Evolutionary conservation across 495 filamentous ascomycete species (phyloP).

Genomic region (Sabuloglossum arenarium): DNA sequence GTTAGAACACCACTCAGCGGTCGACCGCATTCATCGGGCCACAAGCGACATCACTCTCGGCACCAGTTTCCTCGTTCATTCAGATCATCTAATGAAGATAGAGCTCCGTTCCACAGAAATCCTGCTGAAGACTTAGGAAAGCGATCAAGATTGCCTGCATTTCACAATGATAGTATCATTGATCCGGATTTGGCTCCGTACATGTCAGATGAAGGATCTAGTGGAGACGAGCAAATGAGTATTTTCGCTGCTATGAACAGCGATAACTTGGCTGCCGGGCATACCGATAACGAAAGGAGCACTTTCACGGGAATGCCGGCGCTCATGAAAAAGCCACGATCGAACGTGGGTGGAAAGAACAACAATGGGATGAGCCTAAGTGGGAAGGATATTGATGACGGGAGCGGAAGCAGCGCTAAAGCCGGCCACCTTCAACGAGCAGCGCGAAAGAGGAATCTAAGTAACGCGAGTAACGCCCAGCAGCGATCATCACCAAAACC

Average conservation of each 20-base stretch:
- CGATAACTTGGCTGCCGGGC: conserved; percentile 14
- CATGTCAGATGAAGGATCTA: conserved; percentile 85
- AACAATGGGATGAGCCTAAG: conserved; percentile 36
- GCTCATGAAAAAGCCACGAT: conserved; percentile 41
- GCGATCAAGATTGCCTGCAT: conserved; percentile 58
- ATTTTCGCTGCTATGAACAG: conserved; percentile 55
- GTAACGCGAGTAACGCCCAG: conserved; percentile 49
- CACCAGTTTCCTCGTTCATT: conserved; percentile 48
- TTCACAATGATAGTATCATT: conserved; percentile 95
- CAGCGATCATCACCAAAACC: conserved; percentile 44
- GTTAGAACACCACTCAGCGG: conserved; percentile 49
- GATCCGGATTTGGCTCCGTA: conserved; percentile 90
- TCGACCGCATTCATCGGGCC: conserved; percentile 51
- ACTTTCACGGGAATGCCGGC: conserved; percentile 23
- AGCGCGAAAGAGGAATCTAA: conserved; percentile 53
- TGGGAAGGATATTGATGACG: conserved; percentile 38
- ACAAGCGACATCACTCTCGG: conserved; percentile 71
- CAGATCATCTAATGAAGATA: conserved; percentile 43
- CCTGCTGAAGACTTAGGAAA: conserved; percentile 37
- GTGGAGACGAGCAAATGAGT: conserved; percentile 77
- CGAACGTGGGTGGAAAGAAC: conserved; percentile 49
- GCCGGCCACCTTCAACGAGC: conserved; percentile 33
- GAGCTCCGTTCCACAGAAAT: conserved; percentile 76
- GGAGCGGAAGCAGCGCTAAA: conserved; percentile 19
- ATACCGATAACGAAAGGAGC: conserved; percentile 28